Evolutionary conservation across 768 basidiomycete species (phyloP), one percentile per base, ranked within the genome.

Genomic region (Boletus tomentosulus): DNA sequence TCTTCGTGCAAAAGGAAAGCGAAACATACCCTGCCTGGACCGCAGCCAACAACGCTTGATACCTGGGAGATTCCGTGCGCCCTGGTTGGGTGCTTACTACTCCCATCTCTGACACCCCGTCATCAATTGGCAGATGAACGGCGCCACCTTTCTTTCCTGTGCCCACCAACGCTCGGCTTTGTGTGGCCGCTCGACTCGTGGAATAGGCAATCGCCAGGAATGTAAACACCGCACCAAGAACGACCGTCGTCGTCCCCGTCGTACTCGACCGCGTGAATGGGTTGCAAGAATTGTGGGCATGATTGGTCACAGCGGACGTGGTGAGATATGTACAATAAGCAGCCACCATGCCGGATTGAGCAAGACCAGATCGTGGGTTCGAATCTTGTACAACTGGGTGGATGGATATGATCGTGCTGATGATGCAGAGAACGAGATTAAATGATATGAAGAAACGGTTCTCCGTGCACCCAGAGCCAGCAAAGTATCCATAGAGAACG

Each of bases 131-230:
- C 10, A 94, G 74, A 35, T 84, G 78, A 35, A 98, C 79, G 12
- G 80, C 75, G 12, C 83, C 83, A 56, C 74, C 77, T 53, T 76
- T 80, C 72, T 82, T 87, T 30, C 77, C 77, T 54, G 76, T 84
- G 3, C 94, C 95, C 0, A 89, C 87, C 24, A 99, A 73, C 7
- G 93, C 96, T 54, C 89, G 84, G 63, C 89, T 92, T 71, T 96
- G 93, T 1, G 97, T 99, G 10, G 97, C 97, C 6, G 97, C 97
- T 48, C 96, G 80, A 25, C 87, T 90, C 0, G 97, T 98, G 28
- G 95, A 98, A 67, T 98, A 99, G 7, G 97, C 96, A 61, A 99
- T 97, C 5, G 97, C 95, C 44, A 98, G 73, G 83, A 99, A 99
- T 0, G 97, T 99, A 72, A 99, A 97, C 11, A 92, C 69, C 8